Evolutionary conservation across 495 filamentous ascomycete species (phyloP), one percentile per base, ranked within the genome.

Genomic region (Cladorrhinum samala): DNA sequence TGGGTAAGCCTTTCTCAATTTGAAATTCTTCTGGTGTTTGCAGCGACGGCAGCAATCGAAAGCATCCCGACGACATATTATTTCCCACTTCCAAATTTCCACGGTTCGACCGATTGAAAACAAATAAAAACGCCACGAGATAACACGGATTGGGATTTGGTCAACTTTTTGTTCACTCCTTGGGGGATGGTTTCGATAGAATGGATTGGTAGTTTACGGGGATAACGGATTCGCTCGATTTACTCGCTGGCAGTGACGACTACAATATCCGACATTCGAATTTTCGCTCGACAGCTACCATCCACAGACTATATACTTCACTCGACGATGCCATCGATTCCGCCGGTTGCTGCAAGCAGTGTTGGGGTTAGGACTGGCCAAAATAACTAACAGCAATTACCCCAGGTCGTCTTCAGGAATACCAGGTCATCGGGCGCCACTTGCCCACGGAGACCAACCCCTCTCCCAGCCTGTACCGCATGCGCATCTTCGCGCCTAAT

Each of bases 371-470:
- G 27, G 27, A 11, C 27, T 11, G 27, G 27, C 5, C 27, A 33
- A 11, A 33, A 36, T 21, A 7, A 1, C 60, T 66, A 45, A 68
- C 58, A 62, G 23, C 2, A 43, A 37, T 43, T n/a, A n/a, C 24
- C 40, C 57, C 73, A 95, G 93, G 92, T 85, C 92, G 94, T 83
- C 91, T 98, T 77, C 88, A 84, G 70, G 93, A 98, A 82, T 98
- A 96, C 83, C 94, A 96, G 83, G 93, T 98, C 77, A 96, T 98
- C 67, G 93, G 93, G 79, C 94, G 94, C 78, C 91, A 96, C 76
- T 77, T 97, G 85, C 93, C 93, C 72, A 87, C 85, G 65, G 94
- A 98, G 78, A 81, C 87, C 63, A 93, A 94, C 77, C 87, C 91
- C 62, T 89, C 87, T 58, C 93, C 93, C 61, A 93, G 91, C 82